Conservation (phyloP, 1,284 basidiomycete genomes). For the Hemileia vastatrix region DNA sequence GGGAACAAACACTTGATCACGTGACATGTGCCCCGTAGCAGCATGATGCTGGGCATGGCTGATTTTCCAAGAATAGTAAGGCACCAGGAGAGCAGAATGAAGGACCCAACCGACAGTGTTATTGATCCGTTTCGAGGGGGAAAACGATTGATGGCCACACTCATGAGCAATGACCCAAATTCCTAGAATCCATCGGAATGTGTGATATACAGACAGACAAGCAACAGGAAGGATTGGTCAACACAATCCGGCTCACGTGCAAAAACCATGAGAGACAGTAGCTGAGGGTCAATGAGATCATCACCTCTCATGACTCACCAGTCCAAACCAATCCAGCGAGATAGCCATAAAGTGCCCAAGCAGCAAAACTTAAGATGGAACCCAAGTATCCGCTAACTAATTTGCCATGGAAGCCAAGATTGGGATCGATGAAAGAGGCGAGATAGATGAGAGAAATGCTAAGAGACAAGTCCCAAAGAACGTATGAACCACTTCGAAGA, state of each 20-base stretch:
- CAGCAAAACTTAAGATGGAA: slow-evolving; percentile 55
- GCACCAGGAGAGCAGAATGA: slow-evolving; percentile 85
- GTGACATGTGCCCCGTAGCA: slow-evolving; percentile 82
- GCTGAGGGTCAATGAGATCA: too few species aligned
- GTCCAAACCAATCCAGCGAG: slow-evolving; percentile 78
- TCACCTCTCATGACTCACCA: too few species aligned
- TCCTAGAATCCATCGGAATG: too few species aligned
- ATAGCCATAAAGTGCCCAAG: slow-evolving; percentile 78
- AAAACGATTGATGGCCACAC: slow-evolving; percentile 85
- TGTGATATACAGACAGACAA: too few species aligned
- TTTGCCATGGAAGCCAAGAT: neutral
- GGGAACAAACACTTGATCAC: slow-evolving; percentile 95
- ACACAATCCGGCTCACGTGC: too few species aligned
- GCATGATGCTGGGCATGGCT: slow-evolving; percentile 89
- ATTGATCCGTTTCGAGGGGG: slow-evolving; percentile 87
- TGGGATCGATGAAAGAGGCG: slow-evolving; percentile 57
- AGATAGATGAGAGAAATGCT: slow-evolving; percentile 62
- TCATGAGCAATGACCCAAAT: slow-evolving; percentile 8
- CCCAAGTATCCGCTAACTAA: neutral
- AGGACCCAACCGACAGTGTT: slow-evolving; percentile 88
- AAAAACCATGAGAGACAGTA: too few species aligned
- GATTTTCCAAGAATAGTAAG: slow-evolving; percentile 96
- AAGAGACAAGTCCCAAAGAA: slow-evolving; percentile 66
- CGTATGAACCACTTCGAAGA: slow-evolving; percentile 67
- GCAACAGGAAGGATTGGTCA: too few species aligned